Evolutionary conservation across 345 rosid species (phyloP).

Genomic region (Adansonia digitata): DNA sequence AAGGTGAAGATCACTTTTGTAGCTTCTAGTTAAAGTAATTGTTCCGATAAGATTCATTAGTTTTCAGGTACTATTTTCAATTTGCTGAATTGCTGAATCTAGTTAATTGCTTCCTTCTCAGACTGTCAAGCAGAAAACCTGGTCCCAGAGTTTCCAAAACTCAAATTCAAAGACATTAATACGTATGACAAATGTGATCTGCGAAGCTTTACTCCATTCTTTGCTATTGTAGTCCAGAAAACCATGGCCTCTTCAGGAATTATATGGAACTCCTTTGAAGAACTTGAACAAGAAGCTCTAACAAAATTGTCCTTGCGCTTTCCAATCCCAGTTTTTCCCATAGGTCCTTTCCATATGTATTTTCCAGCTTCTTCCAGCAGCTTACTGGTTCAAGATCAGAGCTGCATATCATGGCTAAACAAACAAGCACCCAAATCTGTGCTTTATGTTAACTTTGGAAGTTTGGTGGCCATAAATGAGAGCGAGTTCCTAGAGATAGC

Average conservation of each 20-base stretch:
- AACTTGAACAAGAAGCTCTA: constrained; percentile 37
- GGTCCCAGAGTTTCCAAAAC: constrained; percentile 36
- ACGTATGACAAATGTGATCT: constrained; percentile 15
- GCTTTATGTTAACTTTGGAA: constrained; percentile 63
- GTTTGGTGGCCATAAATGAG: constrained; percentile 33
- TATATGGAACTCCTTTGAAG: constrained; percentile 50
- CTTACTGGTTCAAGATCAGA: constrained; percentile 23
- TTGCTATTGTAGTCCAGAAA: constrained; percentile 18
- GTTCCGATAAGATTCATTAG: background rate
- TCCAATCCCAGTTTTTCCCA: constrained; percentile 32
- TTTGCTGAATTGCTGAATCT: background rate
- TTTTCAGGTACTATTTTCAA: background rate
- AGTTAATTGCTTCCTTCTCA: constrained; percentile 8
- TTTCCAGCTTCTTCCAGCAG: constrained; percentile 27
- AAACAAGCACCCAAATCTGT: constrained; percentile 39
- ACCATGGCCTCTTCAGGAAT: constrained; percentile 39
- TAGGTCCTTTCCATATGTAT: constrained; percentile 51
- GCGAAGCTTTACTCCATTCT: constrained; percentile 1
- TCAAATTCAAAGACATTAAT: constrained; percentile 46
- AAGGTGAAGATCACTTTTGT: constrained; percentile 20
- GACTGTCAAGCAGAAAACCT: constrained; percentile 34
- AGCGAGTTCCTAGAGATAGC: constrained; percentile 45
- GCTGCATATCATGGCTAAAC: constrained; percentile 50
- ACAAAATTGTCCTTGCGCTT: constrained; percentile 13
- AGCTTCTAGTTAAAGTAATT: constrained; percentile 21